Evolutionary conservation across 257 asterid species (phyloP), one percentile per base, ranked within the genome.

Genomic region (Lavandula angustifolia): DNA sequence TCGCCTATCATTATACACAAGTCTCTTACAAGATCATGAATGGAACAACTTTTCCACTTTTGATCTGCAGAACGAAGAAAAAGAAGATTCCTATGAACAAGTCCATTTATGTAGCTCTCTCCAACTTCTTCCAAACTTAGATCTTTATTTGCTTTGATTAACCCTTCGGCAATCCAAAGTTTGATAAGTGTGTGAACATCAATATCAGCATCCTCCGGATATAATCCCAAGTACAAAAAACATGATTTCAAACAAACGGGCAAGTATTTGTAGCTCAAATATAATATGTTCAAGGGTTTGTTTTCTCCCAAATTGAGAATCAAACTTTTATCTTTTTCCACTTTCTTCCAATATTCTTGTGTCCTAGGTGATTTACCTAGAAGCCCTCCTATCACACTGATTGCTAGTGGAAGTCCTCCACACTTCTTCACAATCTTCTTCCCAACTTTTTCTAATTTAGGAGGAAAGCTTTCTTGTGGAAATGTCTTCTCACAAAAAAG

Each of bases 201-300:
- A 3, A 54, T 27, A 9, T 1, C 1, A 33, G 1, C 0, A 8
- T 57, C 46, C 17, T 57, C 48, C 9, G 63, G 16, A 57, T 9
- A 57, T 11, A 37, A 9, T 16, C 63, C 13, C 48, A 57, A 37
- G 48, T 37, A 57, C 8, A 57, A 48, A 17, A 57, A 9, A 57
- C 63, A 57, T 4, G 46, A 9, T 35, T 57, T 57, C 48, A 57
- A 37, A 4, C 63, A 57, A 57, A 57, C 8, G 1, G 63, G 63
- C 63, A 57, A 57, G 47, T 35, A 11, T 9, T 37, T 35, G 10
- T 57, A 57, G 9, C 63, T 57, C 48, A 57, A 4, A 9, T 57
- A 16, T 7, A 57, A 17, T 16, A 57, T 57, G 34, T 2, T 57
- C 33, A 37, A 57, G 33, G 34, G 9, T 3, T 14, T 53, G 18